phyloP scores from a whole-genome alignment of 768 basidiomycete genomes.

The Mycena leptocephala region DNA sequence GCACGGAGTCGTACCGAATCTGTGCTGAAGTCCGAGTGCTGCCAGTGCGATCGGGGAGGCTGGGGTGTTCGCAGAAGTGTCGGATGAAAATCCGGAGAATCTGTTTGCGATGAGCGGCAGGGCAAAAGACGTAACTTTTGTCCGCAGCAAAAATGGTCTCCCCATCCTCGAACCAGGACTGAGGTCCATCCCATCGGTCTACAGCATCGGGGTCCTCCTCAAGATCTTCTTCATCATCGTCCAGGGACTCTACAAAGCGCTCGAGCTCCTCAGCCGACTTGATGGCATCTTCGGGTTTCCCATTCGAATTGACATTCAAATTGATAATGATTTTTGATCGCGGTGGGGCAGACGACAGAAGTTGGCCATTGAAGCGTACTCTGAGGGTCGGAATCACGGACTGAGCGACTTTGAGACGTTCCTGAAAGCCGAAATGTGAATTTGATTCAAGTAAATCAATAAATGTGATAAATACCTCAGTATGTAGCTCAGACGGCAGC shows the following conservation, averaged over 20 bases:
- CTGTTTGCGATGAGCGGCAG: slow-evolving; percentile 41
- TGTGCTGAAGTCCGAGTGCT: slow-evolving; percentile 13
- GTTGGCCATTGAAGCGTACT: neutral
- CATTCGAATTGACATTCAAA: too few species aligned
- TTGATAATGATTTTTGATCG: neutral
- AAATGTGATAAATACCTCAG: too few species aligned
- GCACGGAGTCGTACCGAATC: slow-evolving; percentile 40
- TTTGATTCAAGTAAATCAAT: too few species aligned
- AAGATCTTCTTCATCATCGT: slow-evolving; percentile 15
- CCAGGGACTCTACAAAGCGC: neutral
- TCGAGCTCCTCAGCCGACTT: neutral
- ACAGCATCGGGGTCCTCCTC: neutral
- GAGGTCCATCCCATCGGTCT: slow-evolving; percentile 30
- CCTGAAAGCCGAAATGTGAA: too few species aligned
- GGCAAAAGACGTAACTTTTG: slow-evolving; percentile 41
- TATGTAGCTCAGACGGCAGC: too few species aligned
- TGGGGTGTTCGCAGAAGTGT: slow-evolving; percentile 44
- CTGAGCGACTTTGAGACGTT: slow-evolving; percentile 4
- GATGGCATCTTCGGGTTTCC: neutral
- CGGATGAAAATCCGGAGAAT: slow-evolving; percentile 42
- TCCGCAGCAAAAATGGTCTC: slow-evolving; percentile 27
- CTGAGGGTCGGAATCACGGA: neutral
- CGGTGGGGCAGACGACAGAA: neutral
- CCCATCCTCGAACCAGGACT: slow-evolving; percentile 39
- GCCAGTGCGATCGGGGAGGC: slow-evolving; percentile 38